A percentile compares a stretch with the other conserved stretches of the same genome.
These are phyloP conservation scores for Epichloe aotearoae DNA, from an alignment of 2,329 filamentous ascomycete genomes.

Conservation along the genomic window DNA sequence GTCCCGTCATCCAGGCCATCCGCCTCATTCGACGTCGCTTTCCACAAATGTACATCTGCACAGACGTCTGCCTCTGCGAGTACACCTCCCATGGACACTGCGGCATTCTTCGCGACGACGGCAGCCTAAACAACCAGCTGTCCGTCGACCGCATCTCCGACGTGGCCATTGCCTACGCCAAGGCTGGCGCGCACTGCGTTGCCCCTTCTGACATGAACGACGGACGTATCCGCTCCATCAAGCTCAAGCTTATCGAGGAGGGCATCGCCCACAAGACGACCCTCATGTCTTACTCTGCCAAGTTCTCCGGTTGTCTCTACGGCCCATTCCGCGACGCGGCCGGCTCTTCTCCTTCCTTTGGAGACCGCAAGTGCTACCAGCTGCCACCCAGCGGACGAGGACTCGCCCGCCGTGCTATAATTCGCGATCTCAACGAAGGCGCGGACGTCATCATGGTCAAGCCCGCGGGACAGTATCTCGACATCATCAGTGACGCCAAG, in stretches of 20 bases:
- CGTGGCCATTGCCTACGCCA: conserved; percentile 95
- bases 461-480: conserved; percentile 86
- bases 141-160: conserved; percentile 92
- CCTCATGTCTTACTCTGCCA: conserved; percentile 96
- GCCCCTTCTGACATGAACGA: conserved; percentile 99
- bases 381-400: conserved; percentile 85
- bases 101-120: conserved; percentile 87
- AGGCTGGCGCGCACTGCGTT: conserved; percentile 89
- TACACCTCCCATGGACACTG: conserved; percentile 98
- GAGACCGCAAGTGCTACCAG: conserved; percentile 94
- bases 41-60: conserved; percentile 79
- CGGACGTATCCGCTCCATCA: conserved; percentile 91
- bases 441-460: conserved; percentile 99
- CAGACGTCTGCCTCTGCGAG: conserved; percentile 94
- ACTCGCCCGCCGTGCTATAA: conserved; percentile 79
- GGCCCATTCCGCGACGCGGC: conserved; percentile 95
- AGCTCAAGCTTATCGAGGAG: conserved; percentile 91
- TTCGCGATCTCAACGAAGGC: conserved; percentile 80
- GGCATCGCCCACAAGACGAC: conserved; percentile 84
- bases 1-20: conserved; percentile 81
- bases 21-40: conserved; percentile 73
- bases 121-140: conserved; percentile 80
- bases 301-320: conserved; percentile 93
- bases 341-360: conserved; percentile 80
- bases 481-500: conserved; percentile 96